Percentiles rank a stretch among this genome's conserved stretches.
Evolutionary conservation across 768 basidiomycete genomes (phyloP).

Genomic region (Trichaptum fuscoviolaceum): DNA sequence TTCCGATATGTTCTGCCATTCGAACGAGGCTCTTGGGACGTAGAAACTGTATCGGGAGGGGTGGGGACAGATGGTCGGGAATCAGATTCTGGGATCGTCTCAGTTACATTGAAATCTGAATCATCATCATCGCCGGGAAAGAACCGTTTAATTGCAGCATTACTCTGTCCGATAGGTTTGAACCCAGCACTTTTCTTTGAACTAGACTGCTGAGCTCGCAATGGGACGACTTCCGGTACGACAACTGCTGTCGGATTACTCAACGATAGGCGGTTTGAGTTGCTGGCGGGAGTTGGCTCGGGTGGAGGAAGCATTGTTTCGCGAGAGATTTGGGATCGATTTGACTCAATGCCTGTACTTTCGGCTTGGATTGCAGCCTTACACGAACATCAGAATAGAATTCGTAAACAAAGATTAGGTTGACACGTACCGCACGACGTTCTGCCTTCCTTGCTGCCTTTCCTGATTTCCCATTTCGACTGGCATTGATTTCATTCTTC

Average conservation of each 20-base stretch:
- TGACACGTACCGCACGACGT: background rate
- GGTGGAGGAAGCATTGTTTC: background rate
- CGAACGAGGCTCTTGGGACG: background rate
- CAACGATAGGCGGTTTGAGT: background rate
- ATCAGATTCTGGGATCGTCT: background rate
- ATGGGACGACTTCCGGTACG: slow-evolving; percentile 1
- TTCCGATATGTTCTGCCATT: background rate
- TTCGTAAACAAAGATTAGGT: background rate
- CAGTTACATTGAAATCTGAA: slow-evolving; percentile 25
- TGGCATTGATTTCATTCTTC: too few relatives aligned
- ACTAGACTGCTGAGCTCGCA: background rate
- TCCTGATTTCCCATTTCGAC: background rate
- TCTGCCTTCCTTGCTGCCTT: background rate
- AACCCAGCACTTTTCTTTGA: slow-evolving; percentile 45
- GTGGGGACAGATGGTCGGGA: background rate
- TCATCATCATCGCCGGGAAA: slow-evolving; percentile 84
- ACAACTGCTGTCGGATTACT: background rate
- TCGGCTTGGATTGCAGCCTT: background rate
- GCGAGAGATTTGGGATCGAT: background rate
- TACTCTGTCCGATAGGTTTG: slow-evolving; percentile 56
- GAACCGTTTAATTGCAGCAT: slow-evolving; percentile 67
- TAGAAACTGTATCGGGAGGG: background rate
- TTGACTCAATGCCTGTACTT: background rate
- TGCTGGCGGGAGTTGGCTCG: background rate
- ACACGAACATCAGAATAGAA: background rate